Evolutionary conservation across 2,329 filamentous ascomycete genomes (phyloP).

Genomic region (Pseudogymnoascus sp.): DNA sequence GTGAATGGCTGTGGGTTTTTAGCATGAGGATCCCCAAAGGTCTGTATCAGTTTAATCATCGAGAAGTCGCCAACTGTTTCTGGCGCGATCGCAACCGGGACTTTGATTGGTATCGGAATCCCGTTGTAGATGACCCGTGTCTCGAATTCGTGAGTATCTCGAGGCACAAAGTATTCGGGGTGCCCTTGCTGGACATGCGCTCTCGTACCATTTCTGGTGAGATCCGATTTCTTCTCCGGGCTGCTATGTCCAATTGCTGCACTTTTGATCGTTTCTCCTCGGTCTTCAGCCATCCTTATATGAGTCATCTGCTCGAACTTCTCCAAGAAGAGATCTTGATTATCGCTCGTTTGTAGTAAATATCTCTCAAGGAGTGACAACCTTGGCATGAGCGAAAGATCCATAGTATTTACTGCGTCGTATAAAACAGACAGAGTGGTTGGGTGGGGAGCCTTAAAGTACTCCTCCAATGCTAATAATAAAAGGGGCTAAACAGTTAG

Average conservation of each 20-base stretch:
- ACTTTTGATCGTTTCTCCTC: conserved; percentile 30
- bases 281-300: conserved; percentile 66
- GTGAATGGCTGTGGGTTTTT: conserved; percentile 78
- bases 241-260: conserved; percentile 42
- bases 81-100: conserved; percentile 85
- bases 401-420: conserved; percentile 92
- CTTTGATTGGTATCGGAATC: conserved; percentile 93
- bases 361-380: conserved; percentile 78
- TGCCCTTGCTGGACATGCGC: conserved; percentile 48
- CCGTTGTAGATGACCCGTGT: conserved; percentile 93
- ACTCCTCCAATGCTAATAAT: conserved; percentile 86
- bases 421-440: conserved; percentile 87
- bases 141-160: conserved; percentile 97
- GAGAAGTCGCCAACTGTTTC: conserved; percentile 98
- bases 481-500: conserved; percentile 62
- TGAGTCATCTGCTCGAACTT: conserved; percentile 95
- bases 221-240: conserved; percentile 32
- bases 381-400: conserved; percentile 84
- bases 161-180: conserved; percentile 67
- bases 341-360: conserved; percentile 82
- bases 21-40: conserved; percentile 78
- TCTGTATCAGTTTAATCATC: conserved; percentile 92
- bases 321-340: conserved; percentile 93
- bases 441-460: conserved; percentile 84
- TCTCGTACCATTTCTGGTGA: conserved; percentile 54